Evolutionary conservation across 805 yeast genomes (phyloP).

Genomic region (Saturnispora dispora): DNA sequence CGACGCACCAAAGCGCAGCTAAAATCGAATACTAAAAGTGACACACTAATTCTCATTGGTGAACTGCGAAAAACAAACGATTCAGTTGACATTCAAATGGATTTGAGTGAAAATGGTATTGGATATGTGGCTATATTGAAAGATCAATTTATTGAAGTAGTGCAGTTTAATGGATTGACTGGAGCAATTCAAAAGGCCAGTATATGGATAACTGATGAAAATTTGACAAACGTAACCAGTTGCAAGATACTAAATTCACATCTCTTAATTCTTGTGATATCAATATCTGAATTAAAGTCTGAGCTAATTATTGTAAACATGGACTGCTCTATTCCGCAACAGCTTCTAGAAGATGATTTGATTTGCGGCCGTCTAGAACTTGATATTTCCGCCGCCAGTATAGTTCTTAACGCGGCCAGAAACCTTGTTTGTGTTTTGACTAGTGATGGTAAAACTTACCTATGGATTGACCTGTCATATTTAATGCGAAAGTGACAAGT

Average conservation of each 20-base stretch:
- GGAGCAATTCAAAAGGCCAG: neutral
- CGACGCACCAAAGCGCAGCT: neutral
- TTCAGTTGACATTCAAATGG: neutral
- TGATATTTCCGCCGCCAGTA: neutral
- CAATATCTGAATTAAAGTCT: neutral
- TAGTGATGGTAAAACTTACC: neutral
- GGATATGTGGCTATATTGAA: neutral
- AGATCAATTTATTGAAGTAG: neutral
- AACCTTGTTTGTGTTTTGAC: neutral
- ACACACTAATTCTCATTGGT: neutral
- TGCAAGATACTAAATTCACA: neutral
- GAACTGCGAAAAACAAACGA: neutral
- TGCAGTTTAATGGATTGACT: neutral
- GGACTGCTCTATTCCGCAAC: neutral
- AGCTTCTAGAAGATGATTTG: neutral
- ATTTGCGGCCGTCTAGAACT: neutral
- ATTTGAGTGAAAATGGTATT: neutral
- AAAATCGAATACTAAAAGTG: neutral
- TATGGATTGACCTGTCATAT: neutral
- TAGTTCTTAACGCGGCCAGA: neutral
- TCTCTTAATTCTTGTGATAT: neutral
- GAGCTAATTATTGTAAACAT: neutral
- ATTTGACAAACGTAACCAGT: neutral
- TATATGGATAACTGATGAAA: neutral
- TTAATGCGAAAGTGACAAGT: neutral